Base-by-base conservation (phyloP, 495 filamentous ascomycete species). In the Oidiodendron maius region DNA sequence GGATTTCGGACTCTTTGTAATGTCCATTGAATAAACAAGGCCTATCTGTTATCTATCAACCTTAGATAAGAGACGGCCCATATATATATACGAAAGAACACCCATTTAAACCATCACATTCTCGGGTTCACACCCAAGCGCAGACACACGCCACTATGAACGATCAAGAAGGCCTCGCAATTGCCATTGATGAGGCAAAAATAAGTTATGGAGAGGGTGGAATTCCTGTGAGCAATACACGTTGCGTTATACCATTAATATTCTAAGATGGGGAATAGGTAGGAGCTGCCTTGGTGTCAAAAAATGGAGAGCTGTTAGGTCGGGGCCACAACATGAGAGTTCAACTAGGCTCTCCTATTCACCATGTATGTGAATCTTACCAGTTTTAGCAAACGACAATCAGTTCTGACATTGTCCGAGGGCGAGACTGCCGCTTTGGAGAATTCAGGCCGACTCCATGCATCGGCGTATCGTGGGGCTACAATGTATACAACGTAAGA, bases 331-430 rank as follows among this genome's bases (percentile, higher is more conserved):
- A 93, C 56, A 83, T 87, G 83, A 70, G 87, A 28, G 74, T 89
- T 35, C 87, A 94, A 62, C 86, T 84, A 28, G 77, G 75, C 15
- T 86, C 83, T 48, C 71, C 86, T 12, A 87, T 84, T 24, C 74
- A 87, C 46, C 86, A 91, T 71, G 87, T 91, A 91, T 71, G 87
- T 91, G 65, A 60, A 76, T 65, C n/a, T n/a, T n/a, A n/a, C n/a
- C n/a, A n/a, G n/a, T n/a, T n/a, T n/a, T n/a, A 34, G 11, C 11
- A 9, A 46, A 15, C 4, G 21, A 10, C 21, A 22, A 18, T 24
- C n/a, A n/a, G n/a, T n/a, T n/a, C n/a, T 49, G 35, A 39, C 28
- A n/a, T 53, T 18, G 24, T 40, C 17, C 13, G 50, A 91, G 86
- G 88, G 80, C 40, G 88, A 94, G 61, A 91, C 87, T 41, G 80